A percentile compares a stretch with the other conserved stretches of the same genome.
phyloP scores from a whole-genome alignment of 805 yeast species.

The Hanseniaspora singularis region DNA sequence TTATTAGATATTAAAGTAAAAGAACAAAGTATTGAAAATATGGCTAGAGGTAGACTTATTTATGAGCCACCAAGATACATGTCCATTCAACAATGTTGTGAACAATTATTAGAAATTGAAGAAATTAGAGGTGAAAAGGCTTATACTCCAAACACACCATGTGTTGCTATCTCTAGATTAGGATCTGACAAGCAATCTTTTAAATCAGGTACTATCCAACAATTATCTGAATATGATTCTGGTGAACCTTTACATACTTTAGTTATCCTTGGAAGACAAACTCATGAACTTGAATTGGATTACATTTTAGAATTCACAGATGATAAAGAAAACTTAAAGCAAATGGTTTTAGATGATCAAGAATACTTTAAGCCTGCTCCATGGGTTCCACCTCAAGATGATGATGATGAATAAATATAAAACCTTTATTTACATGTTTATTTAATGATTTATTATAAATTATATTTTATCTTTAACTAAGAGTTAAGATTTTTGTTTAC shows the following conservation, averaged over 20 bases:
- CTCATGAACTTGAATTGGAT: constrained; percentile 85
- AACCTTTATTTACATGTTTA: too few species aligned
- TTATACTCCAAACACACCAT: constrained; percentile 78
- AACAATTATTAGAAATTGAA: constrained; percentile 79
- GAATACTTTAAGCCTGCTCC: constrained; percentile 65
- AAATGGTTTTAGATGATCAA: constrained; percentile 41
- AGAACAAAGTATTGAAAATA: constrained; percentile 87
- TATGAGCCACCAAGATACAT: constrained; percentile 96
- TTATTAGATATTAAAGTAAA: constrained; percentile 89
- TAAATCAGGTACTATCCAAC: constrained; percentile 71
- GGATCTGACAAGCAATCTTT: constrained; percentile 78
- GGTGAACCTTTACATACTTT: constrained; percentile 93
- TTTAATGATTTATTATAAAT: too few species aligned
- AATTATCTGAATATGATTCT: constrained; percentile 69
- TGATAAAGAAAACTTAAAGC: constrained; percentile 39
- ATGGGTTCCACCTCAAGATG: constrained; percentile 42
- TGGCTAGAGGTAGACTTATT: constrained; percentile 82
- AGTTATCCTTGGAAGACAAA: constrained; percentile 81
- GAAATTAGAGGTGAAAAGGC: constrained; percentile 63
- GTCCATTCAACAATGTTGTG: constrained; percentile 82
- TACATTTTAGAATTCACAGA: constrained; percentile 67
- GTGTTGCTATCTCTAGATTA: constrained; percentile 81
- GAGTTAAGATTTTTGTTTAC: background rate
- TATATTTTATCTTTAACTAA: too few species aligned
- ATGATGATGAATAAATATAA: constrained; percentile 17